Conservation (phyloP, 305 asterid species). For the Salvia sclarea region DNA sequence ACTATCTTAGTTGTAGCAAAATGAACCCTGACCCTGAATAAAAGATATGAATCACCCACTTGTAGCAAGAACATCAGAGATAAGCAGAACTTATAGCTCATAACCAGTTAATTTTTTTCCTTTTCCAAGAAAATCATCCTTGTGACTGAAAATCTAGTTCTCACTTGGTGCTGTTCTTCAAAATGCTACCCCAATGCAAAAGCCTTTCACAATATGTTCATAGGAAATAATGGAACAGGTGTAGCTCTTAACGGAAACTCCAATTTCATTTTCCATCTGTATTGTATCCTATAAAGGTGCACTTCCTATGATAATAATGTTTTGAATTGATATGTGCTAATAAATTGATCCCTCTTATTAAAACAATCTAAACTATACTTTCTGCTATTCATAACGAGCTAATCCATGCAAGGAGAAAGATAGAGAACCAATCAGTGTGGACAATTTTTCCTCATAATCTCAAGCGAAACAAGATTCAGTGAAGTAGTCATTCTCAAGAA, state of each 20-base stretch:
- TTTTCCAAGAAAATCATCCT: background rate
- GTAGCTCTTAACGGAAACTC: background rate
- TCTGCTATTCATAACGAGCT: background rate
- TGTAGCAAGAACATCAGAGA: background rate
- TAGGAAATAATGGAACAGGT: background rate
- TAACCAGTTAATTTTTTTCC: background rate
- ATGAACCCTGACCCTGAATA: background rate
- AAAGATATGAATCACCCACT: background rate
- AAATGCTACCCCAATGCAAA: background rate
- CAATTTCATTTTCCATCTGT: background rate
- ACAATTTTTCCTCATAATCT: background rate
- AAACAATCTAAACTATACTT: background rate
- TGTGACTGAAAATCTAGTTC: background rate
- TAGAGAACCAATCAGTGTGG: constrained; percentile 8
- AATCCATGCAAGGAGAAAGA: constrained; percentile 3
- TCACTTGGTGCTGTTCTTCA: background rate
- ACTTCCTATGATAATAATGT: background rate
- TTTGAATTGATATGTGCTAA: background rate
- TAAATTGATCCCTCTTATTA: background rate
- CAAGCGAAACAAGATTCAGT: constrained; percentile 13
- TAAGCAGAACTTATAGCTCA: background rate
- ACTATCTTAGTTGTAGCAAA: background rate
- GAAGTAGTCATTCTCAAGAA: background rate
- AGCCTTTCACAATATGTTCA: background rate
- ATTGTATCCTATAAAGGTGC: background rate